Evolutionary conservation across 768 basidiomycete species (phyloP).

Genomic region (Pleurotus pulmonarius): DNA sequence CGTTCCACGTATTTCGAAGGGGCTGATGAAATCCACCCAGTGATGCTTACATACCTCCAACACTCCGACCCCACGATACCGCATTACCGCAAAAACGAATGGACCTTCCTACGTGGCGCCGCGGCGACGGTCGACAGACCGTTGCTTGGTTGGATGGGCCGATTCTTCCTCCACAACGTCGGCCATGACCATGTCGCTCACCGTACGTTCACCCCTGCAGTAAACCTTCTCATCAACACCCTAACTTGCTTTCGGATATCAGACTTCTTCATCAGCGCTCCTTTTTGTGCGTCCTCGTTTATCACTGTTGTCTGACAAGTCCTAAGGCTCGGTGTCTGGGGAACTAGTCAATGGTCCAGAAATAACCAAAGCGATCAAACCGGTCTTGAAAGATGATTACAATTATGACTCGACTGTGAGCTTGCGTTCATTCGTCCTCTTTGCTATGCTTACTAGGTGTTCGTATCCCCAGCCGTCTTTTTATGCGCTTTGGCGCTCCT

Average conservation of each 20-base stretch:
- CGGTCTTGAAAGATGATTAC: constrained; percentile 46
- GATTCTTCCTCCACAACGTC: constrained; percentile 61
- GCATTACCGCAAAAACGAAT: constrained; percentile 49
- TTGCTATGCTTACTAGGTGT: background rate
- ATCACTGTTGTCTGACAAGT: too few relatives aligned
- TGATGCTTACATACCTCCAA: constrained; percentile 62
- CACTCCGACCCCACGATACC: constrained; percentile 54
- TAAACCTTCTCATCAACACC: background rate
- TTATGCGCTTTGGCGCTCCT: constrained; percentile 55
- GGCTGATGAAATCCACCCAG: constrained; percentile 15
- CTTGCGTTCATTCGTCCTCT: background rate
- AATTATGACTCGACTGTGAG: constrained; percentile 54
- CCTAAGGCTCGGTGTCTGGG: too few relatives aligned
- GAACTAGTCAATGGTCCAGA: constrained; percentile 49
- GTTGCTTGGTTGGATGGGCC: constrained; percentile 56
- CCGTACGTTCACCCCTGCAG: constrained; percentile 22
- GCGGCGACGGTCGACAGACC: constrained; percentile 57
- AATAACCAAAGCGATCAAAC: constrained; percentile 43
- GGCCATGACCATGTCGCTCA: constrained; percentile 43
- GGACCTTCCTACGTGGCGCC: constrained; percentile 58
- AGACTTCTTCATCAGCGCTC: constrained; percentile 48
- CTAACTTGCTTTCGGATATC: background rate
- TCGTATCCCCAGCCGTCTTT: constrained; percentile 25
- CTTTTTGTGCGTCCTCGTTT: constrained; percentile 34
- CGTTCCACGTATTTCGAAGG: too few relatives aligned